Evolutionary conservation across 2,329 filamentous ascomycete genomes (phyloP), one percentile per base, ranked within the genome.

Genomic region (Cercospora canescens): DNA sequence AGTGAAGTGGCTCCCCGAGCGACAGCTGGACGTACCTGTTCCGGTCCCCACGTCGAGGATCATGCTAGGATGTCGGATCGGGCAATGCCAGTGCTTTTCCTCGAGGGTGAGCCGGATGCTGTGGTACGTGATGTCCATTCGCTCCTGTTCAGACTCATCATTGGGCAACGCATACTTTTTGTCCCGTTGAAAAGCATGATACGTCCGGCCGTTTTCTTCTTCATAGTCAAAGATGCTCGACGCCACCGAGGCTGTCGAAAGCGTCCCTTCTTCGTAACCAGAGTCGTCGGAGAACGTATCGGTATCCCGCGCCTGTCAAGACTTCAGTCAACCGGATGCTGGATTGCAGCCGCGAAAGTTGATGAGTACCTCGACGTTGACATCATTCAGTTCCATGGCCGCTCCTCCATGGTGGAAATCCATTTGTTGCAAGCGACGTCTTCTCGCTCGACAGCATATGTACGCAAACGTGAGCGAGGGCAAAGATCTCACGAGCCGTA

Each of bases 21-120:
- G 16, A 16, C 14, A 26, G 45, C 24, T 9, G 12, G 2, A 52
- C 45, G 21, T 52, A 16, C 73, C 73, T 6, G 80, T 83, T 11
- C 82, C 82, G 1, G 82, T 84, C 11, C 82, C 83, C n/a, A 84
- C 72, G 69, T 85, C 83, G 14, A 85, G 77, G 9, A 84, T 79
- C 34, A 78, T 76, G 21, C 77, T 74, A 1, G 79, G 77, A 12
- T 75, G 70, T 3, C 72, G 70, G 1, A 70, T 59, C 12, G 69
- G 69, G 34, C 66, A 62, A 66, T 66, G 64, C 65, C 63, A 71
- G 34, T 69, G 69, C 56, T 64, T 61, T 32, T 70, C 69, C n/a
- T 48, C 82, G 16, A 71, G 45, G 3, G 66, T 67, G 30, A 71
- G 61, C 6, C 69, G 68, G 11, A 70, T 61, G 37, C 64, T 64